A percentile compares a stretch with the other conserved stretches of the same genome.
Conservation (phyloP, 176 grass and related monocot species). For the Themeda triandra region DNA sequence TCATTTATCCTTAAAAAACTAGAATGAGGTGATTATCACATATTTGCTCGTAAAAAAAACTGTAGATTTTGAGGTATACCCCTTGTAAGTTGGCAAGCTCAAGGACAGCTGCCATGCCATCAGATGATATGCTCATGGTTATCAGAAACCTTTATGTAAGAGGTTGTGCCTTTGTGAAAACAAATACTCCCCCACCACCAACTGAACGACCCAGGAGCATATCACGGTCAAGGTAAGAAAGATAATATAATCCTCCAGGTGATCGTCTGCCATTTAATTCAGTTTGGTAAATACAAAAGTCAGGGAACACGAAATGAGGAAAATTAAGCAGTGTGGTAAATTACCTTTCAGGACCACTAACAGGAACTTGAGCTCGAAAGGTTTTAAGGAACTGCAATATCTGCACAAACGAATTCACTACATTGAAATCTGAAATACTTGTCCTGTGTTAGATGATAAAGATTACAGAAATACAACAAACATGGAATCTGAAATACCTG, state of each 20-base stretch:
- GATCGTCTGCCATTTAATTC: conserved; percentile 57
- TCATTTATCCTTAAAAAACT: background rate
- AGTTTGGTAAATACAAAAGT: conserved; percentile 19
- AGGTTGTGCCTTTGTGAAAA: conserved; percentile 91
- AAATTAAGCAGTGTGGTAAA: background rate
- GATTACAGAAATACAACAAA: background rate
- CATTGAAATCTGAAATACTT: background rate
- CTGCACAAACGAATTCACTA: conserved; percentile 34
- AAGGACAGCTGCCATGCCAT: background rate
- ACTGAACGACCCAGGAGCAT: conserved; percentile 91
- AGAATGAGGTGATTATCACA: background rate
- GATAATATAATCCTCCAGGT: conserved; percentile 89
- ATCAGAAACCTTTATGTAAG: conserved; percentile 39
- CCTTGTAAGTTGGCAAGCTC: background rate
- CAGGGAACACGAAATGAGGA: background rate
- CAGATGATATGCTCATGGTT: background rate
- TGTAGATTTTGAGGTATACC: conserved; percentile 1
- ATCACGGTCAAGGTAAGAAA: conserved; percentile 83
- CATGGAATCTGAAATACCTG: background rate
- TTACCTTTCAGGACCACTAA: conserved; percentile 70
- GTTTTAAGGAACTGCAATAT: conserved; percentile 87
- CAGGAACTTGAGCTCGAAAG: conserved; percentile 79
- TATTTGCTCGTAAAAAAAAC: background rate
- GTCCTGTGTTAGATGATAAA: background rate
- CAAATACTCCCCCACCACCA: conserved; percentile 76